These are phyloP conservation scores for Nyssa sinensis DNA, from an alignment of 148 eudicot genomes.

Conservation along the genomic window DNA sequence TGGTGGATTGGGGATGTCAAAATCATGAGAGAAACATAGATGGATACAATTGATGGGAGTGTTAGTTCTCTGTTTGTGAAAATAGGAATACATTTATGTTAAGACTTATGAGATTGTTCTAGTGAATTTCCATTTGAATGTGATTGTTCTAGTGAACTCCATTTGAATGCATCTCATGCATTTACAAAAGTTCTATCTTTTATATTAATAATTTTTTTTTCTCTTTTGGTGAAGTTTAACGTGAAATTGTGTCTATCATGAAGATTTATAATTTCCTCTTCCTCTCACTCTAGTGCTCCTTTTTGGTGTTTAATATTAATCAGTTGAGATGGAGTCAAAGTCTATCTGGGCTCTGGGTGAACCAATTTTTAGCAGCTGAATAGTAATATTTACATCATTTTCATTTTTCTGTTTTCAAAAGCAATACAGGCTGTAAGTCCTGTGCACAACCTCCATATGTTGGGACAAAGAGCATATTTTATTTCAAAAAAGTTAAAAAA, in stretches of 20 bases:
- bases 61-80: background rate
- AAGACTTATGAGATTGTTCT: background rate
- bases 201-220: background rate
- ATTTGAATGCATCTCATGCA: background rate
- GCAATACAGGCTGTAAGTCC: background rate
- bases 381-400: background rate
- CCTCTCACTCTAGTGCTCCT: background rate
- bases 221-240: background rate
- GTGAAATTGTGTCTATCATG: background rate
- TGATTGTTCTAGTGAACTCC: background rate
- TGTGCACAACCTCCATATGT: background rate
- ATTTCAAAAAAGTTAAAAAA: too few species aligned
- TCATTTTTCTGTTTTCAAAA: background rate
- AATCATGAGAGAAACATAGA: too few species aligned
- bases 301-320: background rate
- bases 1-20: background rate
- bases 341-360: background rate
- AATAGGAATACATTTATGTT: background rate
- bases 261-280: background rate
- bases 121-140: background rate
- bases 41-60: background rate
- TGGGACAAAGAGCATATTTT: background rate
- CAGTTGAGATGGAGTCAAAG: background rate
- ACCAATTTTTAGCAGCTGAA: background rate
- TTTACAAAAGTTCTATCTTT: slow-evolving; percentile 1